Conservation (phyloP, 192 early-diverging fungal genomes). For the Coemansia sp. region DNA sequence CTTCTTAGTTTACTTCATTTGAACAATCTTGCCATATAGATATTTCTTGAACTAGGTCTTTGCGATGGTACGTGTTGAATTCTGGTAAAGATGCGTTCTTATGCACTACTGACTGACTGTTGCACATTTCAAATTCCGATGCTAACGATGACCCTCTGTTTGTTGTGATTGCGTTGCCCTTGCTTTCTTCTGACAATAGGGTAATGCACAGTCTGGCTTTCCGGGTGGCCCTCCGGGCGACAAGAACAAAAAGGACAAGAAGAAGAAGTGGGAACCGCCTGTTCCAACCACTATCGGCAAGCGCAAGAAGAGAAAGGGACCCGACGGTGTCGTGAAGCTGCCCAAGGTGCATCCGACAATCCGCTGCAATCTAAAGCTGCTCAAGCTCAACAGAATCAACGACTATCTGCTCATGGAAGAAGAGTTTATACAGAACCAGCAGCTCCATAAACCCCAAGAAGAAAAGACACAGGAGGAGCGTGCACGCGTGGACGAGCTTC, state of each 20-base stretch:
- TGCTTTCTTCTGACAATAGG: conserved; percentile 55
- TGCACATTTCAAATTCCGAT: not conserved
- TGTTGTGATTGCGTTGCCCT: not conserved
- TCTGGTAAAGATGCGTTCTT: not conserved
- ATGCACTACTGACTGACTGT: not conserved
- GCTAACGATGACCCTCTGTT: not conserved
- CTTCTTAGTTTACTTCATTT: not conserved
- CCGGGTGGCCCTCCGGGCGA: conserved; percentile 63
- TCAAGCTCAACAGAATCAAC: conserved; percentile 98
- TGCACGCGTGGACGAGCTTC: conserved; percentile 89
- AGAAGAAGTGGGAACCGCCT: conserved; percentile 99
- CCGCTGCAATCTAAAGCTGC: conserved; percentile 93
- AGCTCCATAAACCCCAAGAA: conserved; percentile 94
- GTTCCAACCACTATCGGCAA: conserved; percentile 98
- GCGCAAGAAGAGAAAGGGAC: conserved; percentile 93
- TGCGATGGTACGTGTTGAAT: conserved; percentile 1
- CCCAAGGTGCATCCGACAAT: conserved; percentile 98
- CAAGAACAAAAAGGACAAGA: conserved; percentile 74
- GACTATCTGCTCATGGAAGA: conserved; percentile 98
- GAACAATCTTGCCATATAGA: not conserved
- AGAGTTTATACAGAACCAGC: conserved; percentile 99
- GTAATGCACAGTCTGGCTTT: conserved; percentile 82
- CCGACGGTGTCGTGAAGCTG: conserved; percentile 86
- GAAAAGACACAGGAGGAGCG: conserved; percentile 94
- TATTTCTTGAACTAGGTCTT: not conserved